phyloP scores from a whole-genome alignment of 176 grass and related monocot genomes.

The Oryza punctata region DNA sequence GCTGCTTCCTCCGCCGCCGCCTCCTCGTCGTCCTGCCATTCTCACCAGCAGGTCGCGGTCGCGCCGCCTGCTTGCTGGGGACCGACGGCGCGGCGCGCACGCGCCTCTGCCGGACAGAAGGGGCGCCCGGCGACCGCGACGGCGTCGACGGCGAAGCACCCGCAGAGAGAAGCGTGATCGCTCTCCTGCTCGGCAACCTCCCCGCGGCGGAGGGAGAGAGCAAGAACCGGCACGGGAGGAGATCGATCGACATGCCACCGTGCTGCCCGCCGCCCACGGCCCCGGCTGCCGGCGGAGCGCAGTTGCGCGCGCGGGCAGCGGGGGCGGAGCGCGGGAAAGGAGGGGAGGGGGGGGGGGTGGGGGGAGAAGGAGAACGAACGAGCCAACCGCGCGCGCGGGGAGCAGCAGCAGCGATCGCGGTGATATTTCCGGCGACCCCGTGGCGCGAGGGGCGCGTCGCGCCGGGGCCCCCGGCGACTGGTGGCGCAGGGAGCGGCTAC shows the following conservation, averaged over 20 bases:
- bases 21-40: slow-evolving; percentile 2
- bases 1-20: slow-evolving; percentile 37
- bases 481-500: slow-evolving; percentile 46
- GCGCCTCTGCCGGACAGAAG: slow-evolving; percentile 30
- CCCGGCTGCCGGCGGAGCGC: slow-evolving; percentile 23
- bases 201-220: slow-evolving; percentile 20
- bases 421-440: slow-evolving; percentile 28
- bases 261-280: background rate
- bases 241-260: slow-evolving; percentile 36
- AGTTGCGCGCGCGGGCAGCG: slow-evolving; percentile 10
- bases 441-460: slow-evolving; percentile 1
- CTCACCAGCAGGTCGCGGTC: background rate
- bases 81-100: slow-evolving; percentile 14
- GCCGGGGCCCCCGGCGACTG: background rate
- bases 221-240: slow-evolving; percentile 32
- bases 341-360: background rate
- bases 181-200: slow-evolving; percentile 26
- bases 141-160: slow-evolving; percentile 28
- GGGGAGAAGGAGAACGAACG: background rate
- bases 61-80: slow-evolving; percentile 24
- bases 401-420: background rate
- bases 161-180: slow-evolving; percentile 18
- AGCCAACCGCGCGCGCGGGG: background rate
- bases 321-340: slow-evolving; percentile 19
- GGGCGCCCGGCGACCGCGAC: background rate